A percentile compares a stretch with the other conserved stretches of the same genome.
Conservation (phyloP, 2,329 filamentous ascomycete genomes). For the Pseudogymnoascus sp. region DNA sequence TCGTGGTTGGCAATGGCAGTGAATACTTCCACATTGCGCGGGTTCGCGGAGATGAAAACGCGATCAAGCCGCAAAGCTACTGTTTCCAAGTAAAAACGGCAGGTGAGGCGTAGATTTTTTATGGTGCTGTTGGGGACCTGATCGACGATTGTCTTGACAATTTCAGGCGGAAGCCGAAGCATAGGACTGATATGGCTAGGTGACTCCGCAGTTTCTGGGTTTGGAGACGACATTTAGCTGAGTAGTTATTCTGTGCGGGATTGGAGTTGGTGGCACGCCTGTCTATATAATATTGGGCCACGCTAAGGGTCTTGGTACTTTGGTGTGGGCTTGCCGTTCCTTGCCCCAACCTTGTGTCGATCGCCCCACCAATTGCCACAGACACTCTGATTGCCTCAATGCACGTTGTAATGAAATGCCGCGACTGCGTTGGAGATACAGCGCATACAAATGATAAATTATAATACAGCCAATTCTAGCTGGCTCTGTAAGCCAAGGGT, state of each 20-base stretch:
- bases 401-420: too few relatives aligned
- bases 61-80: slow-evolving; percentile 26
- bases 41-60: slow-evolving; percentile 36
- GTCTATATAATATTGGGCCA: too few relatives aligned
- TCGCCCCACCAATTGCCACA: too few relatives aligned
- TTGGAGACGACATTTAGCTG: background rate
- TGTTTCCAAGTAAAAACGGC: slow-evolving; percentile 14
- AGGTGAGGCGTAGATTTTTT: slow-evolving; percentile 25
- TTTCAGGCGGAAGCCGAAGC: slow-evolving; percentile 11
- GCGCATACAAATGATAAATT: too few relatives aligned
- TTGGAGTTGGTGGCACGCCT: slow-evolving; percentile 9
- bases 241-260: slow-evolving; percentile 1
- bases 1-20: slow-evolving; percentile 32
- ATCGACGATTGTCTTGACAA: slow-evolving; percentile 9
- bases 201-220: background rate
- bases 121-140: slow-evolving; percentile 23
- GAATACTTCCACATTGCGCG: slow-evolving; percentile 33
- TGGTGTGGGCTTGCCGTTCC: too few relatives aligned
- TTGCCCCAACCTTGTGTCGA: too few relatives aligned
- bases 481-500: too few relatives aligned
- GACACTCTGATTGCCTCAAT: too few relatives aligned
- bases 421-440: too few relatives aligned
- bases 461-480: too few relatives aligned
- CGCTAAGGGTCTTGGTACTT: too few relatives aligned
- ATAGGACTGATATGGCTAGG: background rate